A percentile compares a stretch with the other conserved stretches of the same genome.
Conservation (phyloP, 441 rosid species). For the Gossypium lobatum region DNA sequence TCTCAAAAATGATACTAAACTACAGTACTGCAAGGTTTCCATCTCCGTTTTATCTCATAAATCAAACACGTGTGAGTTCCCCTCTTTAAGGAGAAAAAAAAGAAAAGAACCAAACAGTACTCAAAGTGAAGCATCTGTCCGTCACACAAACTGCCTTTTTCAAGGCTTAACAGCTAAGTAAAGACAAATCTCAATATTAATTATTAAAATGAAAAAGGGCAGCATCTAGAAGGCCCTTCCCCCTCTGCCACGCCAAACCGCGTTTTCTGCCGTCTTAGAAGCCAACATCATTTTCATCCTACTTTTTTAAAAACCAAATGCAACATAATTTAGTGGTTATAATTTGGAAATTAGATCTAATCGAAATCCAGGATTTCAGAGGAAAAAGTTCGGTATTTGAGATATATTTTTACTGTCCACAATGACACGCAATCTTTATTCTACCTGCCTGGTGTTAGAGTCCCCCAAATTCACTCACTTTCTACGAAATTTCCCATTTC, state of each 20-base stretch:
- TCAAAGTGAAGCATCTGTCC: no score
- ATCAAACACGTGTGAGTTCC: not conserved
- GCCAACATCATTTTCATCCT: no score
- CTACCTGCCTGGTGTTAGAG: no score
- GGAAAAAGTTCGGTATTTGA: not conserved
- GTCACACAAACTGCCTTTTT: not conserved
- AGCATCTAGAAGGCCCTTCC: conserved; percentile 21
- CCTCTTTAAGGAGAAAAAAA: not conserved
- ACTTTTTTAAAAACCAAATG: no score
- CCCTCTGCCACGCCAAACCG: conserved; percentile 42
- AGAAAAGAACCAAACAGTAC: not conserved
- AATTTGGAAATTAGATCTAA: no score
- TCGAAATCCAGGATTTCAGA: no score
- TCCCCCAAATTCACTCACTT: conserved; percentile 9
- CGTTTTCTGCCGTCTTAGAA: conserved; percentile 25
- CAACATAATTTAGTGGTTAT: no score
- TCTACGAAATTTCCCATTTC: conserved; percentile 43
- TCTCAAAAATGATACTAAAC: no score
- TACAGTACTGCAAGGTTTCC: no score
- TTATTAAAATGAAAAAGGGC: not conserved
- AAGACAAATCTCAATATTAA: not conserved
- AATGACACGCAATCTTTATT: conserved; percentile 40
- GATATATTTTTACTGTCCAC: not conserved
- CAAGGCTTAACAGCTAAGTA: conserved; percentile 22
- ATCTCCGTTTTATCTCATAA: no score